These are phyloP conservation scores for Blastobotrys capitulatus DNA, from an alignment of 1,139 yeast species.

Conservation along the genomic window DNA sequence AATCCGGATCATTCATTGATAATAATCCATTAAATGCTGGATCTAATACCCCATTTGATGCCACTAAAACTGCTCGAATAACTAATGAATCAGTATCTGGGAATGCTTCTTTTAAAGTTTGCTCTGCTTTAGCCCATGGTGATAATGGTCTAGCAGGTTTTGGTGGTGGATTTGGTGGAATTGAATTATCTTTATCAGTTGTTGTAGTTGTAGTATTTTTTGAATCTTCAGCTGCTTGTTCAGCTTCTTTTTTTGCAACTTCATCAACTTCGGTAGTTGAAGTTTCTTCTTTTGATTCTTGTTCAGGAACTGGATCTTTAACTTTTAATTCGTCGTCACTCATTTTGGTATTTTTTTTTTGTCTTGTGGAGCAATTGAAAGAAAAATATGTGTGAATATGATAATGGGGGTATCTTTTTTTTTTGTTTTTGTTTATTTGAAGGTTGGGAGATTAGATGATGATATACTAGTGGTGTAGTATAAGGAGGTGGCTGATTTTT, in stretches of 20 bases:
- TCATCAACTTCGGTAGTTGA: slow-evolving; percentile 10
- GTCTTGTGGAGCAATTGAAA: too few species aligned
- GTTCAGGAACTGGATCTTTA: slow-evolving; percentile 10
- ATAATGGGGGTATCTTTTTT: too few species aligned
- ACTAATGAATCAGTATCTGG: slow-evolving; percentile 67
- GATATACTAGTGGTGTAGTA: too few species aligned
- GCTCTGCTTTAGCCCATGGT: slow-evolving; percentile 48
- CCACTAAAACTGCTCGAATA: slow-evolving; percentile 75
- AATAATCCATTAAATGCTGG: slow-evolving; percentile 85
- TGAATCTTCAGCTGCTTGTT: slow-evolving; percentile 12
- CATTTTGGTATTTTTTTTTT: neutral
- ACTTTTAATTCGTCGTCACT: slow-evolving; percentile 5
- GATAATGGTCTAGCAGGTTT: slow-evolving; percentile 66
- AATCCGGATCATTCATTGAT: slow-evolving; percentile 71
- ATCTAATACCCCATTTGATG: slow-evolving; percentile 74
- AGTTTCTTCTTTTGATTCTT: slow-evolving; percentile 8
- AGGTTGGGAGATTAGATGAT: too few species aligned
- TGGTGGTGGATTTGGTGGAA: slow-evolving; percentile 47
- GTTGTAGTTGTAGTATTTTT: slow-evolving; percentile 4
- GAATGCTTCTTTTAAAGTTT: slow-evolving; percentile 68
- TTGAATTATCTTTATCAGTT: neutral
- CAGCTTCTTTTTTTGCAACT: slow-evolving; percentile 9
- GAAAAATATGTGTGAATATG: too few species aligned
- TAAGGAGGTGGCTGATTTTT: too few species aligned
- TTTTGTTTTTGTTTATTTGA: too few species aligned